Evolutionary conservation across 805 yeast species (phyloP), one percentile per base, ranked within the genome.

Genomic region (Metschnikowia proteae): DNA sequence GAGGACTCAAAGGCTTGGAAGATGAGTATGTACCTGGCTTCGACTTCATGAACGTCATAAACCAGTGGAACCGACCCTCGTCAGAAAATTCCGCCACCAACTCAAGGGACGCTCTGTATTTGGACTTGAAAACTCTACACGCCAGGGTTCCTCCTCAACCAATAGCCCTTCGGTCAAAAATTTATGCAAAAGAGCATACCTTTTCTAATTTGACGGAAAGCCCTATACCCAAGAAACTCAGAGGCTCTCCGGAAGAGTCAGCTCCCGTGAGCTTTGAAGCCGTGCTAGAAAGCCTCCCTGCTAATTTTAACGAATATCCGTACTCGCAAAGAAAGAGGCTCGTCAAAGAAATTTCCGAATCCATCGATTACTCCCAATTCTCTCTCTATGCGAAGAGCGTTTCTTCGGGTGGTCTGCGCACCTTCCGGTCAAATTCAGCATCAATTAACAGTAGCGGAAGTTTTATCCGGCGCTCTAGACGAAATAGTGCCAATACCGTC

Each of bases 21-120:
- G 92, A 86, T 61, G 94, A 87, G 59, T 86, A 86, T 58, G 76
- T 87, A 11, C 92, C 92, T 0, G 87, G 84, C 42, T 69, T 86
- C 28, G 83, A 83, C 56, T 83, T 82, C 52, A 68, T 73, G 36
- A 74, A 77, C 26, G 64, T 67, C 59, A 53, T 80, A 1, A 63
- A 68, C 44, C 68, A 70, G 46, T 82, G 86, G 86, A 70, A 70
- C 45, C 59, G 81, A 23, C 87, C 87, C 0, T 30, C 49, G 30
- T 30, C 47, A 6, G 54, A 47, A 9, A 35, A 48, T 8, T 47
- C 52, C 22, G 46, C 51, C 22, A 66, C 68, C 13, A 57, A 55
- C 42, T 65, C 71, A 36, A 56, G 70, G 36, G 70, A 68, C 9
- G 63, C 64, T 7, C 70, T 74, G 13, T 72, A 68, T 55, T 54